Percentiles rank a stretch among this genome's conserved stretches.
Conservation (phyloP, 2,329 filamentous ascomycete species). For the Trichophyton rubrum region DNA sequence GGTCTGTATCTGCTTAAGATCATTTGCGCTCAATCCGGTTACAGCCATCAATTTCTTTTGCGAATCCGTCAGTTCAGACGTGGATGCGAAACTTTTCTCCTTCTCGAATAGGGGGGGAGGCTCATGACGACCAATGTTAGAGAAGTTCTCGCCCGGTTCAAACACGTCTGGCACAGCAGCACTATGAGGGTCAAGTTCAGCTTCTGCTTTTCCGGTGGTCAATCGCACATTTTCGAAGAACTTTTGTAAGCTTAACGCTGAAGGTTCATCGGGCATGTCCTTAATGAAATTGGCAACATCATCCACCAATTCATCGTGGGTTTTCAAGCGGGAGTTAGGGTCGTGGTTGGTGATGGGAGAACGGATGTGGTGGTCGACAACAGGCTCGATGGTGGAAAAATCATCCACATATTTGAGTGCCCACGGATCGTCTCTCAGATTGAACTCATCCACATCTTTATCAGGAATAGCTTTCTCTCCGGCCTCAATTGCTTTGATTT, state of each 20-base stretch:
- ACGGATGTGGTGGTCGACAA: conserved; percentile 58
- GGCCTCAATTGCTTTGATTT: conserved; percentile 68
- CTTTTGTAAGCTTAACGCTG: conserved; percentile 29
- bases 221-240: conserved; percentile 38
- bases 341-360: conserved; percentile 40
- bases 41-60: conserved; percentile 42
- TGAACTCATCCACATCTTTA: conserved; percentile 59
- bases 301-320: conserved; percentile 47
- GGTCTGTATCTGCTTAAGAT: conserved; percentile 41
- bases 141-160: conserved; percentile 28
- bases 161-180: conserved; percentile 42
- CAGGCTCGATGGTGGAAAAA: conserved; percentile 61
- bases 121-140: conserved; percentile 11
- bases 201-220: conserved; percentile 39
- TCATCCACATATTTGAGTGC: conserved; percentile 68
- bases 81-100: conserved; percentile 14
- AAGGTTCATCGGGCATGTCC: conserved; percentile 41
- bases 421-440: conserved; percentile 59
- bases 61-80: conserved; percentile 12
- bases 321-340: conserved; percentile 49
- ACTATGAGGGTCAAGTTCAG: conserved; percentile 38
- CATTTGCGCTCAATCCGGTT: conserved; percentile 38
- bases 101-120: conserved; percentile 18
- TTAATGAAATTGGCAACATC: conserved; percentile 38
- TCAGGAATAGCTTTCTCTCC: conserved; percentile 66